Conservation (phyloP, 306 rosid genomes). For the Dryas octopetala region DNA sequence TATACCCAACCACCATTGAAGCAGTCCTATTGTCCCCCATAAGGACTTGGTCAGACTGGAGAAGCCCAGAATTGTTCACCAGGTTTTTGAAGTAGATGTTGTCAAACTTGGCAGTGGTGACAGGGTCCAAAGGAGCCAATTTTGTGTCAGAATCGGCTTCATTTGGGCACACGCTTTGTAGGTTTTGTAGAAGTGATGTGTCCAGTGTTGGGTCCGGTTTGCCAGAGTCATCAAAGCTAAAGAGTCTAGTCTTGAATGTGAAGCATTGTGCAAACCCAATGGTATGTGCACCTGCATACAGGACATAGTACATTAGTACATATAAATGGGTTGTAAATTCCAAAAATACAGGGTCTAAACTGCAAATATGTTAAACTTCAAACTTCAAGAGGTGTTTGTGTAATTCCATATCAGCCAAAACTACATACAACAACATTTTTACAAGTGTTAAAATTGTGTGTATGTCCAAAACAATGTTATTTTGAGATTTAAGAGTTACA, state of each 20-base stretch:
- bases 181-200: conserved; percentile 40
- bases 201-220: conserved; percentile 70
- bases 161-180: conserved; percentile 58
- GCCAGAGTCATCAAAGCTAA: conserved; percentile 60
- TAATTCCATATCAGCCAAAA: background rate
- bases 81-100: conserved; percentile 66
- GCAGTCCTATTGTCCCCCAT: conserved; percentile 55
- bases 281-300: conserved; percentile 67
- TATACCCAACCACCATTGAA: conserved; percentile 52
- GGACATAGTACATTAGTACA: background rate
- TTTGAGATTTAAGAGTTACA: too few species aligned
- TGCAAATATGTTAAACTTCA: too few species aligned
- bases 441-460: too few species aligned
- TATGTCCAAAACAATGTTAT: too few species aligned
- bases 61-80: conserved; percentile 61
- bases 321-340: background rate
- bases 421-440: too few species aligned
- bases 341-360: background rate
- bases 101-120: conserved; percentile 56
- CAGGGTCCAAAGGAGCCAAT: conserved; percentile 58
- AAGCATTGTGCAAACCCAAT: conserved; percentile 87
- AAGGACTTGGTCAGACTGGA: conserved; percentile 80
- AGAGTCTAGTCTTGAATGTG: conserved; percentile 78
- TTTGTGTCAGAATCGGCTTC: conserved; percentile 59
- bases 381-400: too few species aligned